These are phyloP conservation scores for Orobanche coerulescens DNA, from an alignment of 257 asterid species.

Conservation along the genomic window DNA sequence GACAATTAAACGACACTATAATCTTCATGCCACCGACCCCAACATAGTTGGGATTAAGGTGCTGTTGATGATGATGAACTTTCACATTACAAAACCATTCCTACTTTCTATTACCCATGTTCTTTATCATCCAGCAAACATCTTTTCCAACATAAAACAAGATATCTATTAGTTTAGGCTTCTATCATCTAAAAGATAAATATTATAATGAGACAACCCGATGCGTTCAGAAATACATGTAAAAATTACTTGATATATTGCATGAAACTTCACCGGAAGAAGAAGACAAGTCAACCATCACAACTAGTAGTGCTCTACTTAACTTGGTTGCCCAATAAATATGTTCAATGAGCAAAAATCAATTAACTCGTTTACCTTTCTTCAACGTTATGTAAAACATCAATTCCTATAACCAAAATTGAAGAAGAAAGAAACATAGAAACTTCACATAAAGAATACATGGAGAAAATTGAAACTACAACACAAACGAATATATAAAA, in stretches of 20 bases:
- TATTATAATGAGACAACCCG: neutral
- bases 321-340: neutral
- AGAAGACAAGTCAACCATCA: neutral
- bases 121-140: slow-evolving; percentile 5
- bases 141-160: neutral
- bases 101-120: neutral
- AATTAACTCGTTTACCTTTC: neutral
- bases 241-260: neutral
- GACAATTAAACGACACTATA: too few species aligned
- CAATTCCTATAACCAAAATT: neutral
- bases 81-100: neutral
- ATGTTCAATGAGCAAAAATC: neutral
- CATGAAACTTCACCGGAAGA: neutral
- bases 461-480: neutral
- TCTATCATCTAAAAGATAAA: neutral
- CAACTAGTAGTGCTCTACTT: neutral
- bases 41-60: too few species aligned
- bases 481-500: neutral
- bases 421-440: neutral
- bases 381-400: neutral
- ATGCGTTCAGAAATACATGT: neutral
- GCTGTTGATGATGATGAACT: too few species aligned
- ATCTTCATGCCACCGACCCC: too few species aligned
- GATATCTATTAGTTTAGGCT: neutral
- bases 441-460: neutral